Evolutionary conservation across 345 rosid species (phyloP).

Genomic region (Eucalyptus pumila): DNA sequence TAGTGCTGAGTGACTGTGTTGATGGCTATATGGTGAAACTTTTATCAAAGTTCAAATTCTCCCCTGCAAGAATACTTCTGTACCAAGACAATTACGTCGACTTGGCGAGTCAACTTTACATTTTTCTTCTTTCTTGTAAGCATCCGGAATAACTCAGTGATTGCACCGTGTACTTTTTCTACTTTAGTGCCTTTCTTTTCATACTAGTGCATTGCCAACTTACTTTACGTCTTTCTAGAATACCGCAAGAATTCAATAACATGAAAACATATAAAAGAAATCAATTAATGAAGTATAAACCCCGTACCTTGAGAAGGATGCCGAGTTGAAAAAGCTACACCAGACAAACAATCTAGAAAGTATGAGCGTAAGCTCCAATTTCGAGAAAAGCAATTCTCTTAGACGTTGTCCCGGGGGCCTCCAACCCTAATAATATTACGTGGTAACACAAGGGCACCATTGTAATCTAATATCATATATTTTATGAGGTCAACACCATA

Average conservation of each 20-base stretch:
- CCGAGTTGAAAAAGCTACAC: background rate
- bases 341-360: background rate
- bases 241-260: background rate
- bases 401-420: background rate
- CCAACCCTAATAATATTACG: background rate
- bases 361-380: background rate
- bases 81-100: background rate
- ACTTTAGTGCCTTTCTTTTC: background rate
- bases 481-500: background rate
- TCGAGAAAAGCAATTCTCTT: background rate
- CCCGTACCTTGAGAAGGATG: background rate
- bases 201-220: background rate
- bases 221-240: background rate
- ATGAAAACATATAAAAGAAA: background rate
- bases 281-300: background rate
- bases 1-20: background rate
- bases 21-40: background rate
- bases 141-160: background rate
- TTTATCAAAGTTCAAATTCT: background rate
- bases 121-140: background rate
- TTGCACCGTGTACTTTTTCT: background rate
- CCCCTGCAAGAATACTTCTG: background rate
- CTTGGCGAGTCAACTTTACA: background rate
- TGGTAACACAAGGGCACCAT: background rate
- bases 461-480: background rate